Evolutionary conservation across 2,329 filamentous ascomycete species (phyloP).

Genomic region (Magnaporthiopsis incrustans): DNA sequence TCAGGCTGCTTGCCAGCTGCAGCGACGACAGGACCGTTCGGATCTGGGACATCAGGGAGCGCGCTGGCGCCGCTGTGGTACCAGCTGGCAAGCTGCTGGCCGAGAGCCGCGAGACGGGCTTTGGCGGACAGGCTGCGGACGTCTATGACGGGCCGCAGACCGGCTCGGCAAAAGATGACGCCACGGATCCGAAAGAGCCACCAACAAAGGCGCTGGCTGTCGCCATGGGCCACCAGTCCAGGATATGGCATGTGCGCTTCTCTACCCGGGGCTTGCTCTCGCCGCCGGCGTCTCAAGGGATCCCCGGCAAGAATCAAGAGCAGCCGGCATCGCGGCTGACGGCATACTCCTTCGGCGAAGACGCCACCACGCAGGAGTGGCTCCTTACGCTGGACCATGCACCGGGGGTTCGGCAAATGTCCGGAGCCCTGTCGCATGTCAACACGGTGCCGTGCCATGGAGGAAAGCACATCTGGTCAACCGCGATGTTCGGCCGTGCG

Average conservation of each 20-base stretch:
- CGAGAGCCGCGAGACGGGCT: slow-evolving; percentile 52
- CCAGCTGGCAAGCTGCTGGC: slow-evolving; percentile 14
- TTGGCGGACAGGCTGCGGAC: slow-evolving; percentile 33
- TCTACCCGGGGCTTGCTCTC: slow-evolving; percentile 6
- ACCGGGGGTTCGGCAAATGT: not conserved
- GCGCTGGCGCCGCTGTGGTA: slow-evolving; percentile 15
- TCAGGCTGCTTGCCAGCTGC: slow-evolving; percentile 75
- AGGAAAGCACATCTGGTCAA: slow-evolving; percentile 89
- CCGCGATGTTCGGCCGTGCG: slow-evolving; percentile 33
- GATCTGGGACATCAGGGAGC: slow-evolving; percentile 73
- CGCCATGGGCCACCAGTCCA: slow-evolving; percentile 77
- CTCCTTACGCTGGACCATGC: slow-evolving; percentile 34
- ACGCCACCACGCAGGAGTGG: slow-evolving; percentile 72
- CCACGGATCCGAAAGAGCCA: slow-evolving; percentile 18
- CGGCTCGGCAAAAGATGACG: slow-evolving; percentile 17
- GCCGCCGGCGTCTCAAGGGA: not conserved
- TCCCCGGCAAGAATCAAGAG: not conserved
- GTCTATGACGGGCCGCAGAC: slow-evolving; percentile 15
- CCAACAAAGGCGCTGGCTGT: slow-evolving; percentile 49
- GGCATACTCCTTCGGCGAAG: slow-evolving; percentile 77
- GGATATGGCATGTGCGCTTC: slow-evolving; percentile 84
- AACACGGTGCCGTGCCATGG: slow-evolving; percentile 57
- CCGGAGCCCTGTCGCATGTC: slow-evolving; percentile 38
- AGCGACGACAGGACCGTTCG: slow-evolving; percentile 90
- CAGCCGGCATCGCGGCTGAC: not conserved